Percentiles rank a stretch among this genome's conserved stretches.
Conservation (phyloP, 768 basidiomycete genomes). For the Coprinopsis cinerea region DNA sequence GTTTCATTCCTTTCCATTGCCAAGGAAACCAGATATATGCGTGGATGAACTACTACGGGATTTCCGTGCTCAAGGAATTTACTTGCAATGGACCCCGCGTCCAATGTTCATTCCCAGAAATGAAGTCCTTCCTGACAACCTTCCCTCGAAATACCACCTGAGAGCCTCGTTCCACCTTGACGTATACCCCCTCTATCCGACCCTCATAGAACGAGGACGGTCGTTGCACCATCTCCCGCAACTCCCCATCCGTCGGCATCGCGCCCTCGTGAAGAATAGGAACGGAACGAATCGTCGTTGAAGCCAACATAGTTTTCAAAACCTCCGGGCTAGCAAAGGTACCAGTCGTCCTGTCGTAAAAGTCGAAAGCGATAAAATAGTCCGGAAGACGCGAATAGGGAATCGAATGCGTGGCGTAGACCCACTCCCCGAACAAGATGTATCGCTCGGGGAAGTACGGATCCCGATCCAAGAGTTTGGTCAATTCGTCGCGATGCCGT, state of each 20-base stretch:
- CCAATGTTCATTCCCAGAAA: conserved; percentile 62
- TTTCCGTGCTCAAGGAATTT: neutral
- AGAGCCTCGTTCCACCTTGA: conserved; percentile 10
- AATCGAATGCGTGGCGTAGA: conserved; percentile 57
- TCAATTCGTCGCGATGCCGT: conserved; percentile 37
- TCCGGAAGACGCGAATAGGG: conserved; percentile 49
- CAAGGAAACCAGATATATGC: too few relatives aligned
- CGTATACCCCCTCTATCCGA: conserved; percentile 16
- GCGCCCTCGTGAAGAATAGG: conserved; percentile 39
- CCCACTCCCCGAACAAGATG: conserved; percentile 61
- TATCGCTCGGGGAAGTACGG: conserved; percentile 51
- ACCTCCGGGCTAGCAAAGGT: conserved; percentile 33
- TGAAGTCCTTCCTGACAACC: conserved; percentile 55
- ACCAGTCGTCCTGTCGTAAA: conserved; percentile 46
- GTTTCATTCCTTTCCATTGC: too few relatives aligned
- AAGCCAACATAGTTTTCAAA: conserved; percentile 28
- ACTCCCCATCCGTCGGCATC: conserved; percentile 33
- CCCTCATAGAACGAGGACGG: conserved; percentile 31
- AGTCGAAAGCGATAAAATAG: conserved; percentile 53
- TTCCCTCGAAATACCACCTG: conserved; percentile 34
- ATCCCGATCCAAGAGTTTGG: conserved; percentile 39
- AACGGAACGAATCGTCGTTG: conserved; percentile 35
- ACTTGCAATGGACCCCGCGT: conserved; percentile 26
- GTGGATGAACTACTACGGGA: neutral
- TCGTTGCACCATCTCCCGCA: conserved; percentile 40